Conservation (phyloP, 805 yeast genomes). For the Komagataella phaffii region DNA sequence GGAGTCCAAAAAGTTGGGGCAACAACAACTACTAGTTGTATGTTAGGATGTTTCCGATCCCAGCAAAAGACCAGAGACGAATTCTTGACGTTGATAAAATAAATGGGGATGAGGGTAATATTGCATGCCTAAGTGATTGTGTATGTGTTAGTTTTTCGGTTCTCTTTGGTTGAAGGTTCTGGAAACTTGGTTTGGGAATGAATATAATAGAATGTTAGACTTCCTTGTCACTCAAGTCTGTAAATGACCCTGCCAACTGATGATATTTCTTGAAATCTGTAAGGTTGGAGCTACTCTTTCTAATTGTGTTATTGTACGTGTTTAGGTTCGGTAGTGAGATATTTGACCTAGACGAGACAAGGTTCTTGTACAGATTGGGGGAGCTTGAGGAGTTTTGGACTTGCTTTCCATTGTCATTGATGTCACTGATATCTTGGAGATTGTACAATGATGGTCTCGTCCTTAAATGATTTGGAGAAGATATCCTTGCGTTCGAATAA, state of each 20-base stretch:
- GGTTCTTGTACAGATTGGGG: not conserved
- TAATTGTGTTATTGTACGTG: not conserved
- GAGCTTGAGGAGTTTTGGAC: not conserved
- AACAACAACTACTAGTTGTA: conserved; percentile 86
- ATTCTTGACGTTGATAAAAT: conserved; percentile 65
- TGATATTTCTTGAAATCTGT: not conserved
- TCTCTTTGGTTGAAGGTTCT: not conserved
- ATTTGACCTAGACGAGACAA: not conserved
- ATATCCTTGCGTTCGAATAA: not conserved
- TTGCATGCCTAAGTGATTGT: not conserved
- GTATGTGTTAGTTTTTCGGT: not conserved
- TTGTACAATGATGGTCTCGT: not conserved
- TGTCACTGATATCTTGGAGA: not conserved
- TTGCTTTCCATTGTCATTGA: not conserved
- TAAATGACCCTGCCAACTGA: not conserved
- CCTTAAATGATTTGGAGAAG: not conserved
- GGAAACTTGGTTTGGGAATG: not conserved
- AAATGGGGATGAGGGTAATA: conserved; percentile 23
- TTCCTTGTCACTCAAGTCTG: not conserved
- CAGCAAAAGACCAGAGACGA: conserved; percentile 96
- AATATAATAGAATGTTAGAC: not conserved
- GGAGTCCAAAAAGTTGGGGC: conserved; percentile 96
- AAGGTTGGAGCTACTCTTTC: not conserved
- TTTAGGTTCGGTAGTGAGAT: not conserved
- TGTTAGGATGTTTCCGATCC: conserved; percentile 91